Evolutionary conservation across 441 rosid genomes (phyloP), one percentile per base, ranked within the genome.

Genomic region (Gossypium schwendimanii): DNA sequence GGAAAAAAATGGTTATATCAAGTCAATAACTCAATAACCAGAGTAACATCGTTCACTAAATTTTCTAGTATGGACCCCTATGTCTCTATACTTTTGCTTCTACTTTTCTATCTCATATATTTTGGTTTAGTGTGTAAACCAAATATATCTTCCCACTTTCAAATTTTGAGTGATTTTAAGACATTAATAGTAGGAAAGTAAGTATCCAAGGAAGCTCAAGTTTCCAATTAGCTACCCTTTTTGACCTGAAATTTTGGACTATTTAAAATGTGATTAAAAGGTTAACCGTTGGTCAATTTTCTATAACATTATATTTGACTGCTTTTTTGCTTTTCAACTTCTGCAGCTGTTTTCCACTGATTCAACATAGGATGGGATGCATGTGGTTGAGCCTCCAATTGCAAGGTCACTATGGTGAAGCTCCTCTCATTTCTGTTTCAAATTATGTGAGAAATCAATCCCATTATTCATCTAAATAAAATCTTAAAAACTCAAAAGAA

Each of bases 181-280:
- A 31, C 67, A 63, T 17, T 31, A 31, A 31, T 31, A 31, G 33
- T 4, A 31, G 33, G 33, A 33, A 12, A 39, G 39, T 33, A 33
- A 33, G 39, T 33, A 33, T 33, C 39, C 39, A 6, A 33, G 39
- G 39, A 33, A 33, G 39, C 24, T 33, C 1, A 12, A 8, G 23
- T 17, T 17, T 31, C 59, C 11, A 72, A 41, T 26, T 26, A 33
- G 39, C 39, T 8, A 2, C 11, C 31, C n/a, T 50, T 73, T 73
- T 77, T 81, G 84, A 79, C 84, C 81, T 77, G 73, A 15, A 45
- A 45, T 45, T 21, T 39, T 52, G 45, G 63, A 21, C 49, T 36
- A 69, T 31, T 36, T 50, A 52, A 10, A 73, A 31, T 72, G 58
- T 49, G 45, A 68, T 63, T 70, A 44, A 54, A 75, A 63, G 69